These are phyloP conservation scores for Durotheca rogersii DNA, from an alignment of 495 filamentous ascomycete genomes.

Conservation along the genomic window DNA sequence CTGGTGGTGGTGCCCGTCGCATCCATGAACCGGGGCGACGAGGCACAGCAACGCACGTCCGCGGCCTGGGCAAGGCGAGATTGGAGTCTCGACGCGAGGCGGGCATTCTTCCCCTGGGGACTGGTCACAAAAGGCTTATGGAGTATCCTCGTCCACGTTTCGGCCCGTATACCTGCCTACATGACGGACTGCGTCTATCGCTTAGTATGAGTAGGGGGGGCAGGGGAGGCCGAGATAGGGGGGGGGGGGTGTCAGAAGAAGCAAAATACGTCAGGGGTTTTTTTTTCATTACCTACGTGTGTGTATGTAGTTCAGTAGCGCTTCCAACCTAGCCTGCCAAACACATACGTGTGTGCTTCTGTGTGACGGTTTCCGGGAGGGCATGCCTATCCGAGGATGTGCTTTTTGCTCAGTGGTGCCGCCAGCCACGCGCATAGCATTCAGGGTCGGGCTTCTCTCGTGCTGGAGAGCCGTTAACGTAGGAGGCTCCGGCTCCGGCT, in stretches of 20 bases:
- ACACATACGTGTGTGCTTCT: not conserved
- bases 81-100: slow-evolving; percentile 10
- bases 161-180: not conserved
- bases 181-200: slow-evolving; percentile 13
- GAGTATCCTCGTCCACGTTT: slow-evolving; percentile 14
- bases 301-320: slow-evolving; percentile 9
- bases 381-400: slow-evolving; percentile 22
- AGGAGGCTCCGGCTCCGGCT: slow-evolving; percentile 10
- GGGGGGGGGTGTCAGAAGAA: slow-evolving; percentile 7
- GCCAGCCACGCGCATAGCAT: slow-evolving; percentile 31
- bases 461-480: slow-evolving; percentile 7
- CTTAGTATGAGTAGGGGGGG: slow-evolving; percentile 6
- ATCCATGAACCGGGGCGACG: no score
- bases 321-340: not conserved
- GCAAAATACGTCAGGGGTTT: slow-evolving; percentile 6
- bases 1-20: no score
- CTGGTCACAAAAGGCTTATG: no score
- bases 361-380: slow-evolving; percentile 10
- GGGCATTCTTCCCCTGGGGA: no score
- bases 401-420: slow-evolving; percentile 6
- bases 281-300: no score
- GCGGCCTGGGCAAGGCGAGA: slow-evolving; percentile 4
- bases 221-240: no score
- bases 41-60: not conserved
- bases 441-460: slow-evolving; percentile 20